phyloP scores from a whole-genome alignment of 768 basidiomycete species.

The Hygrophorus pudorinus region DNA sequence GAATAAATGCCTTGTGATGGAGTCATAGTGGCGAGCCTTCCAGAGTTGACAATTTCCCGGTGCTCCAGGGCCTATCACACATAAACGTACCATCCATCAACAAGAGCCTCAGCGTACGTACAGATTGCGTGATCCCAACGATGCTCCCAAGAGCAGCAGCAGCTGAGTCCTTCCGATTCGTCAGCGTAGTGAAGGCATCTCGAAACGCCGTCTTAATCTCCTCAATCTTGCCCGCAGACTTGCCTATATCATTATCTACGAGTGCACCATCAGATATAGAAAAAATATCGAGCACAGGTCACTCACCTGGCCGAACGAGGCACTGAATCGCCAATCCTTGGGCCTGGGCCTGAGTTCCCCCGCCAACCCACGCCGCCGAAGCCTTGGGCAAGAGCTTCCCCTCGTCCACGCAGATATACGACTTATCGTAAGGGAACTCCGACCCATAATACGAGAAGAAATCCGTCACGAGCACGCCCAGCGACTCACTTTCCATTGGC shows the following conservation, averaged over 20 bases:
- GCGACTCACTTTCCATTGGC: conserved; percentile 38
- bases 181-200: conserved; percentile 17
- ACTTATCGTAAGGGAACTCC: conserved; percentile 27
- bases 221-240: conserved; percentile 21
- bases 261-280: not conserved
- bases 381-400: conserved; percentile 26
- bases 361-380: conserved; percentile 23
- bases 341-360: conserved; percentile 16
- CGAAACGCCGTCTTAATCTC: conserved; percentile 25
- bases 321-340: conserved; percentile 30
- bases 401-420: conserved; percentile 29
- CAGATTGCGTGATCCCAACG: conserved; percentile 17
- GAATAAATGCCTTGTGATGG: not conserved
- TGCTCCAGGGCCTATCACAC: conserved; percentile 8
- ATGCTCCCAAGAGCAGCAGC: conserved; percentile 15
- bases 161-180: conserved; percentile 7
- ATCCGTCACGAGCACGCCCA: conserved; percentile 52
- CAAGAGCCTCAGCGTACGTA: conserved; percentile 2
- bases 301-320: conserved; percentile 29
- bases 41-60: conserved; percentile 5
- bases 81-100: not conserved
- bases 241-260: conserved; percentile 31
- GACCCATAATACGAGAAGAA: conserved; percentile 60
- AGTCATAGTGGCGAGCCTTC: not conserved
- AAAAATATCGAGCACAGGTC: not conserved